Evolutionary conservation across 78 protist species (phyloP), one percentile per base, ranked within the genome.

Genomic region (Dictyostelium intermedium): DNA sequence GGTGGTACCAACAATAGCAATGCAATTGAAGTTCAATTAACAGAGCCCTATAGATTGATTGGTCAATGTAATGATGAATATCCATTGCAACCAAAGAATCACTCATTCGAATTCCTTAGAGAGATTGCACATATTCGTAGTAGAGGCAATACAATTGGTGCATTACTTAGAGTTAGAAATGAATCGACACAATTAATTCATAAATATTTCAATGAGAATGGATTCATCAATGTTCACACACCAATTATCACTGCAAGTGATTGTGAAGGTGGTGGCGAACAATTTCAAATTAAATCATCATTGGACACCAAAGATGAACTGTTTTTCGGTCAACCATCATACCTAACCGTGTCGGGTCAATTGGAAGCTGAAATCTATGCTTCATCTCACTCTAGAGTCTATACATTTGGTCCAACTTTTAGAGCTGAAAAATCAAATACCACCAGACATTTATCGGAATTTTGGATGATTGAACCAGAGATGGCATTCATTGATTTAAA

Each of bases 241-340:
- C 99, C 99, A 30, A 25, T 98, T 76, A 63, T 98, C 53, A 98
- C 99, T 7, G 95, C 97, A 0, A 47, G 85, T 25, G 98, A 97
- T 83, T 97, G 98, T 93, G 99, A 98, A 76, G 99, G 99, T 69
- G 99, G 98, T 45, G 99, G 98, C 9, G 98, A 98, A 82, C 89
- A 89, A 84, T 98, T 98, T 27, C 66, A 34, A 61, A 63, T 93
- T 6, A 11, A 37, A 39, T 66, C 91, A 3, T 56, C 85, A n/a
- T 34, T 41, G 14, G 73, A 79, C 23, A 25, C n/a, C 1, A 56
- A 25, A 47, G 13, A 45, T 16, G 2, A 32, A 53, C 20, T 8
- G 37, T 97, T 95, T 94, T 93, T 96, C 69, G 96, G 97, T 39
- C 39, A 78, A 39, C 80, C 95, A 5, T 95, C 98, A 11, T 97